Base-by-base conservation (phyloP, 441 rosid species). In the Populus trichocarpa region DNA sequence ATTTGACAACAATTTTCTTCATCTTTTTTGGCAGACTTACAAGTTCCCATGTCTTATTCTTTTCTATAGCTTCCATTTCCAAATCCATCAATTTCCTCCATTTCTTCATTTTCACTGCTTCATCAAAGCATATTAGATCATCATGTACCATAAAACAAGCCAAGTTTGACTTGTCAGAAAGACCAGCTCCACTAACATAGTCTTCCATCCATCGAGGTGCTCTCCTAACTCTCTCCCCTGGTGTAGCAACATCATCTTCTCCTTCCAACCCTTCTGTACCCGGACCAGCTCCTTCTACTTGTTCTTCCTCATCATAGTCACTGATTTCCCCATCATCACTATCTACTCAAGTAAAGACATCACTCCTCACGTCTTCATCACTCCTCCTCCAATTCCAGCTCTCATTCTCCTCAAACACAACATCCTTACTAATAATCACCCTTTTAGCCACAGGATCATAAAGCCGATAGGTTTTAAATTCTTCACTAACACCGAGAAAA, bases 161-260 rank as follows among this genome's bases (percentile, higher is more conserved):
- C 32, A 30, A 30, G 32, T 30, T 30, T 0, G 32, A 30, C 32
- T 30, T 5, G 0, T 30, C 5, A 30, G 0, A 5, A 30, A 30
- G 3, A 8, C 2, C 30, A 2, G 23, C 67, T 23, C 22, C 32
- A 64, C 22, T 5, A 2, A 22, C 23, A 22, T 59, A 59, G n/a
- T 64, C 68, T 4, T 64, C 70, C 32, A 16, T 16, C 61, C 22
- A 53, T 6, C 8, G 0, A 4, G 22, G 61, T 16, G n/a, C n/a
- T 18, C 7, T 53, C n/a, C n/a, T 53, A 0, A 18, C 7, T 53
- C 57, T 46, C 5, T 4, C 57, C 57, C 2, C 2, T 50, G 59
- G 32, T 4, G 32, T 5, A 6, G 61, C 8, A 1, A 0, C 0
- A 0, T 1, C 61, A 6, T 5, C 1, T 1, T 18, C n/a, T 18